Percentiles rank a stretch among this genome's conserved stretches.
phyloP scores from a whole-genome alignment of 495 filamentous ascomycete species.

The Trichoderma erinaceum region DNA sequence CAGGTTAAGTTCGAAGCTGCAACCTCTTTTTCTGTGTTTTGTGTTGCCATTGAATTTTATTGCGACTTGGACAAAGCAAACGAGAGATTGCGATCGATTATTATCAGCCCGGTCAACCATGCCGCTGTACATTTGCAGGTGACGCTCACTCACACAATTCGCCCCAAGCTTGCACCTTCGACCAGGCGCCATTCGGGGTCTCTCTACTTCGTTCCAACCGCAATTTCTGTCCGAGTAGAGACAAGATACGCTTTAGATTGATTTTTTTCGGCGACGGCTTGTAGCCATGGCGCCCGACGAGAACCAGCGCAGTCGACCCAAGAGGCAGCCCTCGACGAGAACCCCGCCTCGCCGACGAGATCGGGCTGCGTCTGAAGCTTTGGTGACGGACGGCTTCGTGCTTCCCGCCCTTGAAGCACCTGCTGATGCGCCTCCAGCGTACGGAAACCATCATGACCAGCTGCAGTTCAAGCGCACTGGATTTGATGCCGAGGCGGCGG shows the following conservation, averaged over 20 bases:
- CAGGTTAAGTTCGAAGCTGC: background rate
- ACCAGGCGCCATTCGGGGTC: background rate
- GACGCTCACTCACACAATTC: background rate
- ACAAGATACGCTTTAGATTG: background rate
- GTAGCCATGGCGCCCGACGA: background rate
- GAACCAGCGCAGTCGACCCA: background rate
- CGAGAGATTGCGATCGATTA: background rate
- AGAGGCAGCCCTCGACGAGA: background rate
- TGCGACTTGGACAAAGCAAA: background rate
- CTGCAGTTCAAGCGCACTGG: constrained; percentile 44
- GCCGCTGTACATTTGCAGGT: background rate
- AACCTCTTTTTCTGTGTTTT: background rate
- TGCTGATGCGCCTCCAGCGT: constrained; percentile 37
- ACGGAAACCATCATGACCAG: constrained; percentile 39
- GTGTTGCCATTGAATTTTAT: background rate
- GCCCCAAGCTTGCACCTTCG: background rate
- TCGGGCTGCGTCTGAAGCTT: background rate
- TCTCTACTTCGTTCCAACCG: background rate
- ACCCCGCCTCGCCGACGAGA: background rate
- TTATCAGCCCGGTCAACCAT: background rate
- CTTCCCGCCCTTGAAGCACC: constrained; percentile 26
- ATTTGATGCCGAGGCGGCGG: constrained; percentile 41
- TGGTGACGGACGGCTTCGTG: constrained; percentile 24
- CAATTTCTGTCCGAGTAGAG: background rate
- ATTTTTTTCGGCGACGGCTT: background rate